These are phyloP conservation scores for Aspergillus tamarii DNA, from an alignment of 2,329 filamentous ascomycete species.

Conservation along the genomic window DNA sequence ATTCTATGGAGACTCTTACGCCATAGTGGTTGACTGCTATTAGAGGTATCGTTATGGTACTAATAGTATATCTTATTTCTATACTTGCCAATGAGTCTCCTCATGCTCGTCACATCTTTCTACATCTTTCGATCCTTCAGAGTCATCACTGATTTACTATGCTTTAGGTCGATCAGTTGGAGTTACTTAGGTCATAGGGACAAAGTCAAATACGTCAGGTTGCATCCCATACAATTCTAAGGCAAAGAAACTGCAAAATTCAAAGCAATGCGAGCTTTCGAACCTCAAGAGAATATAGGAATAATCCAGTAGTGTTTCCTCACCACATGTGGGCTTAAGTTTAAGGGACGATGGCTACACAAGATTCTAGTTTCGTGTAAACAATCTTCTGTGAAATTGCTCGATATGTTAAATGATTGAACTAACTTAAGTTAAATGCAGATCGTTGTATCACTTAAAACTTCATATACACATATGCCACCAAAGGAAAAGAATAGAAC, in stretches of 20 bases:
- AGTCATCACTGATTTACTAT: too few species aligned
- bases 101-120: background rate
- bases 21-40: too few species aligned
- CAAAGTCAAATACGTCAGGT: background rate
- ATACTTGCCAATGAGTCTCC: background rate
- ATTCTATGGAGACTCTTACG: background rate
- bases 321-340: background rate
- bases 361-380: background rate
- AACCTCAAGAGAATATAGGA: too few species aligned
- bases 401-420: slow-evolving; percentile 1
- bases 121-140: background rate
- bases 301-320: too few species aligned
- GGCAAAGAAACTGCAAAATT: background rate
- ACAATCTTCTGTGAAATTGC: background rate
- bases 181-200: background rate
- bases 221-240: background rate
- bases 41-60: background rate
- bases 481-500: background rate
- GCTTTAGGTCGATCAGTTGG: background rate
- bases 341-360: background rate
- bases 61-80: too few species aligned
- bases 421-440: slow-evolving; percentile 9
- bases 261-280: background rate
- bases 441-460: slow-evolving; percentile 5
- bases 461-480: slow-evolving; percentile 5